Evolutionary conservation across 2,329 filamentous ascomycete genomes (phyloP), one percentile per base, ranked within the genome.

Genomic region (Colletotrichum ledebouriae): DNA sequence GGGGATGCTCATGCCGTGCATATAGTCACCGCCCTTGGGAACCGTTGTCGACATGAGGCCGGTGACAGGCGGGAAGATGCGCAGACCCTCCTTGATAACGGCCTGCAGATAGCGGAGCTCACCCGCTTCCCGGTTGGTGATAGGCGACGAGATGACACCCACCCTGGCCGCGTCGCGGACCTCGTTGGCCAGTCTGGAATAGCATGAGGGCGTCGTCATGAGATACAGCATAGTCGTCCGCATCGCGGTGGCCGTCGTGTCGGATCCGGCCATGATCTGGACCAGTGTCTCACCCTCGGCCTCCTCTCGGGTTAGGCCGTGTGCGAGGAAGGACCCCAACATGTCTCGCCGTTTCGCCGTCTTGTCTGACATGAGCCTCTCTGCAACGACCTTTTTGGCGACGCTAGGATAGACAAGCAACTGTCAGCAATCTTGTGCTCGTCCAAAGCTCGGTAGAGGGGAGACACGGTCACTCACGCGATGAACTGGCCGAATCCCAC

Each of bases 211-310:
- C 41, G 82, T 84, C 0, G 81, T 85, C 6, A 85, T 79, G 57
- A 89, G 75, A 71, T 85, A 82, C 12, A 89, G 79, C 55, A 89
- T 69, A 0, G 81, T 84, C 12, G 82, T 78, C 1, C 86, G 82
- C 37, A 83, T 76, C 1, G 73, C 75, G 0, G 73, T 76, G 1
- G 80, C 75, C 2, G 75, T 75, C 7, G 80, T 80, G n/a, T 82
- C 80, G 17, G 76, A 76, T 37, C 79, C 80, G 3, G 78, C 79
- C 11, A 82, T 73, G 22, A 78, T 74, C 29, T 78, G 77, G 33
- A 72, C 76, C 2, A 81, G 64, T 5, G 78, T 74, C 29, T 79
- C 79, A 15, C 77, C 74, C 0, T 67, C 68, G 1, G 74, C 74
- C 61, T 77, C 73, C 62, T 75, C 72, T 50, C 74, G 71, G 20